A percentile compares a stretch with the other conserved stretches of the same genome.
These are phyloP conservation scores for Sporothrix brasiliensis DNA, from an alignment of 2,329 filamentous ascomycete species.

Conservation along the genomic window DNA sequence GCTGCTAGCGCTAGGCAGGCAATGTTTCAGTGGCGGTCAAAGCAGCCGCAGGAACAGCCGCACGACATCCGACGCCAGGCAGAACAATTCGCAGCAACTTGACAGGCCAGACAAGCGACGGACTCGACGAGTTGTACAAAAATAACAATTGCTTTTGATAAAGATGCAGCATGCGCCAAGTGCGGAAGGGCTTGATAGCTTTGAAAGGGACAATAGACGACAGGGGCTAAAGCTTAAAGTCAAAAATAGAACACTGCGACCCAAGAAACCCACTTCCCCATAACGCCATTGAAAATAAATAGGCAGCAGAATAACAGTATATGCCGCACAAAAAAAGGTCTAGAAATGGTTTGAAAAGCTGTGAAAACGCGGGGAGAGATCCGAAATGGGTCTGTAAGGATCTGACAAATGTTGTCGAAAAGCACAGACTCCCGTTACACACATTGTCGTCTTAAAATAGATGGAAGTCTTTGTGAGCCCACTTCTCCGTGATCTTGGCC, in stretches of 20 bases:
- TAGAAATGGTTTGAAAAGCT: background rate
- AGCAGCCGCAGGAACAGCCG: slow-evolving; percentile 2
- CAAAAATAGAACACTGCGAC: slow-evolving; percentile 23
- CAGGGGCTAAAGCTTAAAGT: background rate
- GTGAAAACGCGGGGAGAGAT: background rate
- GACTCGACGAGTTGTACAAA: background rate
- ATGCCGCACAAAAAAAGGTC: slow-evolving; percentile 8
- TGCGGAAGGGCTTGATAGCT: background rate
- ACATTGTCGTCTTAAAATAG: slow-evolving; percentile 42
- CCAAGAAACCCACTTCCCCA: slow-evolving; percentile 26
- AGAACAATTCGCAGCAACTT: slow-evolving; percentile 16
- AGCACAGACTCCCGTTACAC: background rate
- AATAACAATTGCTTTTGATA: slow-evolving; percentile 21
- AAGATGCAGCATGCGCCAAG: slow-evolving; percentile 2
- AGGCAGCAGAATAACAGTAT: slow-evolving; percentile 24
- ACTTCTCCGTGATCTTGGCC: slow-evolving; percentile 87
- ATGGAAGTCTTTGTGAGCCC: slow-evolving; percentile 94
- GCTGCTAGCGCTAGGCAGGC: slow-evolving; percentile 20
- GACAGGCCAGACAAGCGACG: slow-evolving; percentile 15
- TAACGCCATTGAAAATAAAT: slow-evolving; percentile 14
- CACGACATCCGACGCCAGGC: slow-evolving; percentile 16
- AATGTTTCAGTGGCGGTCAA: slow-evolving; percentile 2
- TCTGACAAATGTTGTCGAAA: background rate
- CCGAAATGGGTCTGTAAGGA: background rate
- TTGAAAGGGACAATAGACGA: background rate